phyloP scores from a whole-genome alignment of 129 eudicot species.

The Flaveria bidentis region DNA sequence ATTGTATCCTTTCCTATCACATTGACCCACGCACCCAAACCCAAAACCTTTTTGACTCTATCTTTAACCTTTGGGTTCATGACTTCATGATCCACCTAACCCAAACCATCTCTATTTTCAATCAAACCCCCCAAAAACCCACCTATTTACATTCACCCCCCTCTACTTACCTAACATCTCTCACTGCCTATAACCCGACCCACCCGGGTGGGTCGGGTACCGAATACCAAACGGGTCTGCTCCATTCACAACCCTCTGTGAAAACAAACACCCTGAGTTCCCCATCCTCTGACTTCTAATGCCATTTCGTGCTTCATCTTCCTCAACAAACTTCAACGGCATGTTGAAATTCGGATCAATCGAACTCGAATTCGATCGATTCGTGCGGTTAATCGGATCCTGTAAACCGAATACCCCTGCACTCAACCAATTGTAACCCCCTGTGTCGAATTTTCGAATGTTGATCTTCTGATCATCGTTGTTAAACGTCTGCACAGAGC shows the following conservation, averaged over 20 bases:
- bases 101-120: constrained; percentile 15
- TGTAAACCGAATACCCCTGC: constrained; percentile 48
- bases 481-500: constrained; percentile 29
- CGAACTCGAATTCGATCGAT: constrained; percentile 4
- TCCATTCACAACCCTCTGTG: constrained; percentile 29
- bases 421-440: constrained; percentile 60
- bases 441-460: constrained; percentile 54
- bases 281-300: constrained; percentile 40
- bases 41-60: constrained; percentile 27
- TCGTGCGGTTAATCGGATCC: background rate
- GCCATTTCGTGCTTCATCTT: constrained; percentile 60
- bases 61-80: constrained; percentile 19
- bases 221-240: constrained; percentile 64
- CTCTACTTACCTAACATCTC: constrained; percentile 5
- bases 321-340: constrained; percentile 34
- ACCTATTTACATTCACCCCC: constrained; percentile 32
- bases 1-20: constrained; percentile 6
- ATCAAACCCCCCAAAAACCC: constrained; percentile 17
- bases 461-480: constrained; percentile 49
- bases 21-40: constrained; percentile 10
- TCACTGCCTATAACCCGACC: constrained; percentile 49
- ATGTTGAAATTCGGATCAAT: constrained; percentile 40
- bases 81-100: background rate
- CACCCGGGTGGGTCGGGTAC: constrained; percentile 54
- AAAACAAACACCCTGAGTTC: constrained; percentile 40